Evolutionary conservation across 805 yeast genomes (phyloP), one percentile per base, ranked within the genome.

Genomic region (Candida succiphila): DNA sequence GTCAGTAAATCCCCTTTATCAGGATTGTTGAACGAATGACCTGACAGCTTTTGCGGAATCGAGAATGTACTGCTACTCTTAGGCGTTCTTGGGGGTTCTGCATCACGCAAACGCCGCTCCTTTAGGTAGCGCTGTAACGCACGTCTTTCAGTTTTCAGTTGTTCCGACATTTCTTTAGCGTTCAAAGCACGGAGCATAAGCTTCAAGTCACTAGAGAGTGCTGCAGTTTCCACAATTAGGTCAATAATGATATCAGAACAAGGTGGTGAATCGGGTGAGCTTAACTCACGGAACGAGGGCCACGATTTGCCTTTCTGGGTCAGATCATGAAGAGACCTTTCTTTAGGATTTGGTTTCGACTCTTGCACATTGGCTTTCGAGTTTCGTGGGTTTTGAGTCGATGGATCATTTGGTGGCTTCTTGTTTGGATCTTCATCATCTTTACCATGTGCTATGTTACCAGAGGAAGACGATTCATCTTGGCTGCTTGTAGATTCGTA

Each of bases 121-220:
- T 23, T 17, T 21, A 38, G 27, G n/a, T 35, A 25, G 5, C 33
- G 28, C 6, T 36, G 38, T 20, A 48, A 32, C 30, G 43, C 46
- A 15, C 23, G 32, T 34, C 51, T 56, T 31, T 58, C 62, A 22
- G 50, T 41, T n/a, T 41, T 46, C 27, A 68, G 48, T 12, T 57
- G 52, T 18, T 51, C 49, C 13, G 69, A 54, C 70, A 75, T 69
- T 33, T 69, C 72, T 31, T 70, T 51, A 1, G 65, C 74, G 46
- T 76, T 75, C 37, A 65, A 51, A 0, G 78, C 66, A 34, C 82
- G 57, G 30, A 76, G 46, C 65, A 79, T 66, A 38, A 82, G 52
- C 44, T 77, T 75, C 56, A 75, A 61, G 46, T 82, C 89, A 38
- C 76, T 69, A 0, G 73, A 73, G 28, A 78, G 51, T 0, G 76